Evolutionary conservation across 2,329 filamentous ascomycete genomes (phyloP), one percentile per base, ranked within the genome.

Genomic region (Fusarium haematococcum): DNA sequence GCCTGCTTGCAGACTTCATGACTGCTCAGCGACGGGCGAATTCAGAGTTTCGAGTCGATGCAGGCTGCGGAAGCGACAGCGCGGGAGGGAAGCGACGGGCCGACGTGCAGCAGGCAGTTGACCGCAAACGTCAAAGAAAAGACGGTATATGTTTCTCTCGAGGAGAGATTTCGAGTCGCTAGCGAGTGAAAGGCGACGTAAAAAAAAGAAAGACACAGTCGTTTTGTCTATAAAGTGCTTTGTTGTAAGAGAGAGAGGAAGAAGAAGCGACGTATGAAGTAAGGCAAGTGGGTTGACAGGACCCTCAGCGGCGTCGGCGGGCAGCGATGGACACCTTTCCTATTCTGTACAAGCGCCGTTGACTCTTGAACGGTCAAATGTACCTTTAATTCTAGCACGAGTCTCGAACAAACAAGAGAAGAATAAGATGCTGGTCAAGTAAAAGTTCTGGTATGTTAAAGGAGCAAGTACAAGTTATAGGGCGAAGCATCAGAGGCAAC

Each of bases 1-100:
- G 82, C 76, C 86, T 86, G 74, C 85, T 84, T 43, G 88, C 88
- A 75, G 87, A 83, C 80, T 84, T 88, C 88, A 90, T 90, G 72
- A 69, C 77, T 68, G 59, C 52, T 52, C 41, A 32, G 43, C 77
- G 77, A 68, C 57, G n/a, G 32, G 41, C 56, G 57, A 59, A 43
- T 57, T 69, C 50, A 33, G 48, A 32, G 65, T 39, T 56, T 14
- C 32, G 35, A 56, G 20, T 64, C 32, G 35, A 52, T 58, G 63
- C 43, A 62, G 45, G 39, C 43, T 57, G 60, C 30, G 18, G 32
- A n/a, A 41, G n/a, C 30, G 57, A 30, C 50, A 45, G 43, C 27
- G 56, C 33, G 20, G n/a, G 25, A 30, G 20, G n/a, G 25, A 39
- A 30, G 59, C 62, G 65, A 73, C 57, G 43, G 56, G 41, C 57